These are phyloP conservation scores for Melampsora larici-populina DNA, from an alignment of 1,284 basidiomycete species.

Conservation along the genomic window DNA sequence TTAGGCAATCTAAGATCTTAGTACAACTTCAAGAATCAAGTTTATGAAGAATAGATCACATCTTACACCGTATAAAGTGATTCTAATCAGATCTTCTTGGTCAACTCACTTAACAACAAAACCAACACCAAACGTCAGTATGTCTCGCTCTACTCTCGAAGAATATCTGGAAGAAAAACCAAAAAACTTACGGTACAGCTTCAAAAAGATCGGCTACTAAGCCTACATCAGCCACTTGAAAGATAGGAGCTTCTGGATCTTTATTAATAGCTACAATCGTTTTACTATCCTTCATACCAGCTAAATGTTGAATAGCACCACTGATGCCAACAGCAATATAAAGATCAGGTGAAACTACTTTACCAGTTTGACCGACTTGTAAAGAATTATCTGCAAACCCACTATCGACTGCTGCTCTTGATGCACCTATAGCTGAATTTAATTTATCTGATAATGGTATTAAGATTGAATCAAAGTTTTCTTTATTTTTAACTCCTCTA, in stretches of 20 bases:
- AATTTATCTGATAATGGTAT: constrained; percentile 90
- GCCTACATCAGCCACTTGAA: constrained; percentile 95
- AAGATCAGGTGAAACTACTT: constrained; percentile 75
- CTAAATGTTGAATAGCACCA: constrained; percentile 96
- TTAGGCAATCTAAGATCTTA: not conserved
- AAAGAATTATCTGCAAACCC: constrained; percentile 97
- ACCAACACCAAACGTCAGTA: not conserved
- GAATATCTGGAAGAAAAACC: not conserved
- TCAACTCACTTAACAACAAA: not conserved
- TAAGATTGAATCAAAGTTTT: constrained; percentile 81
- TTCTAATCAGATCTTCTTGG: not conserved
- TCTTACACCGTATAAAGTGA: not conserved
- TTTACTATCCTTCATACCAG: constrained; percentile 99
- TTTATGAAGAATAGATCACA: not conserved
- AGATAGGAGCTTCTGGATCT: constrained; percentile 97
- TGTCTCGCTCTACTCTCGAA: not conserved
- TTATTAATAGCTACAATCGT: constrained; percentile 98
- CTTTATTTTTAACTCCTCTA: constrained; percentile 87
- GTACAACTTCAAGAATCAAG: not conserved
- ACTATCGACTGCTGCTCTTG: constrained; percentile 94
- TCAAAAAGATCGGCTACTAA: constrained; percentile 65
- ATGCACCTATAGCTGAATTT: constrained; percentile 93
- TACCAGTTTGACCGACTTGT: constrained; percentile 98
- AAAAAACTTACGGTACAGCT: constrained; percentile 53
- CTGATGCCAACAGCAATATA: constrained; percentile 97